phyloP scores from a whole-genome alignment of 2,329 filamentous ascomycete species.

The Ceratocystis cacaofunesta region DNA sequence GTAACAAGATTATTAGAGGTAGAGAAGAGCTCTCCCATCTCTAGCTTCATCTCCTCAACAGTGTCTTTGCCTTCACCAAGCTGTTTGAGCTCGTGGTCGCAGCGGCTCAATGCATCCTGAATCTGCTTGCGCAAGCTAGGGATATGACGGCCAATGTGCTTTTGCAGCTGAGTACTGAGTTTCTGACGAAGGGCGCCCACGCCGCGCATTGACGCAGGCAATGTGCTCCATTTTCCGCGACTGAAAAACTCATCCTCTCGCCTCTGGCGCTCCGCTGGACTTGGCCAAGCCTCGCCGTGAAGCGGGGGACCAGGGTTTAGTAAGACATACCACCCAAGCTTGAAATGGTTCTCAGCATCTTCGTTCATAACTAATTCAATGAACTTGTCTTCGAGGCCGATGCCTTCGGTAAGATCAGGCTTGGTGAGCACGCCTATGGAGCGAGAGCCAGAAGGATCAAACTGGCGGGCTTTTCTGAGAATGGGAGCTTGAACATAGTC shows the following conservation, averaged over 20 bases:
- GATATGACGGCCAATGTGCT: constrained; percentile 38
- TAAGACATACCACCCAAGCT: constrained; percentile 37
- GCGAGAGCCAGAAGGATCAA: constrained; percentile 34
- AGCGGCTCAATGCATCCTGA: constrained; percentile 34
- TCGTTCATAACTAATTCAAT: constrained; percentile 38
- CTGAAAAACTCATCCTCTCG: constrained; percentile 36
- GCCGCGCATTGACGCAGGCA: constrained; percentile 35
- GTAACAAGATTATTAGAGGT: constrained; percentile 39
- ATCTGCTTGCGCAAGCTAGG: constrained; percentile 36
- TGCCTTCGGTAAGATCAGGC: constrained; percentile 37
- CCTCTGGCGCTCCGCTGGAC: constrained; percentile 28
- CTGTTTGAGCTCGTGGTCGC: constrained; percentile 34
- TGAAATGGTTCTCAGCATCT: constrained; percentile 35
- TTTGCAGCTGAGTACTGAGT: constrained; percentile 35
- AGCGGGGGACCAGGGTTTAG: constrained; percentile 33
- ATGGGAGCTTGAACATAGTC: constrained; percentile 40
- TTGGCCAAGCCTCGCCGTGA: constrained; percentile 32
- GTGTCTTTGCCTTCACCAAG: constrained; percentile 38
- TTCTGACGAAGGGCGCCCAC: constrained; percentile 33
- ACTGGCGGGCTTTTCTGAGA: constrained; percentile 35
- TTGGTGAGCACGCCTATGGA: constrained; percentile 40
- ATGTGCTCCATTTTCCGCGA: constrained; percentile 33
- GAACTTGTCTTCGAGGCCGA: constrained; percentile 39
- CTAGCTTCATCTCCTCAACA: constrained; percentile 37
- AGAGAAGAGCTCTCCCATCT: constrained; percentile 39